These are phyloP conservation scores for Groenewaldozyma auringiensis DNA, from an alignment of 1,139 yeast species.

Conservation along the genomic window DNA sequence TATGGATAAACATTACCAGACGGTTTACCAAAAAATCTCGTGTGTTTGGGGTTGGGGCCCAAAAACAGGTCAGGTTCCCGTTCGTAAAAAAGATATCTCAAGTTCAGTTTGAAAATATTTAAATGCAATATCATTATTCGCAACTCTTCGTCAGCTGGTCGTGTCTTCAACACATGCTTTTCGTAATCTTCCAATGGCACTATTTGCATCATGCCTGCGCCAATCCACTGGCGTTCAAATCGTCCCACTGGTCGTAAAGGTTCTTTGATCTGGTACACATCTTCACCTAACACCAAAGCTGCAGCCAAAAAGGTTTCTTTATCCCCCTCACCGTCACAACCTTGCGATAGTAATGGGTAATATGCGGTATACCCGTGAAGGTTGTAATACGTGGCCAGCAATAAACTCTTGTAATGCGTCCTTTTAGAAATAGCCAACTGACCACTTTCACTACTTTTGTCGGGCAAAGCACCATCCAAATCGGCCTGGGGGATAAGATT, in stretches of 20 bases:
- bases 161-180: constrained; percentile 13
- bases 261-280: constrained; percentile 66
- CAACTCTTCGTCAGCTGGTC: constrained; percentile 29
- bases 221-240: constrained; percentile 42
- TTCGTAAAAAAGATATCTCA: constrained; percentile 28
- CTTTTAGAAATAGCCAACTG: constrained; percentile 64
- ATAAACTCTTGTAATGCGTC: constrained; percentile 54
- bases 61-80: constrained; percentile 34
- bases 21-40: constrained; percentile 48
- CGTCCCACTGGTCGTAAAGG: constrained; percentile 29
- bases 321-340: constrained; percentile 85
- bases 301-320: constrained; percentile 85
- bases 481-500: constrained; percentile 54
- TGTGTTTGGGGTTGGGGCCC: constrained; percentile 38
- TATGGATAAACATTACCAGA: constrained; percentile 42
- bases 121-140: constrained; percentile 54
- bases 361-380: constrained; percentile 70
- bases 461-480: constrained; percentile 65
- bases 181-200: constrained; percentile 55
- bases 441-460: constrained; percentile 76
- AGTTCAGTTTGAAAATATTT: constrained; percentile 58
- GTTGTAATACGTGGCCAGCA: constrained; percentile 70
- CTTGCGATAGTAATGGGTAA: constrained; percentile 80
- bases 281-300: constrained; percentile 52
- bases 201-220: constrained; percentile 69